Evolutionary conservation across 495 filamentous ascomycete genomes (phyloP).

Genomic region (Hamigera avellanea): DNA sequence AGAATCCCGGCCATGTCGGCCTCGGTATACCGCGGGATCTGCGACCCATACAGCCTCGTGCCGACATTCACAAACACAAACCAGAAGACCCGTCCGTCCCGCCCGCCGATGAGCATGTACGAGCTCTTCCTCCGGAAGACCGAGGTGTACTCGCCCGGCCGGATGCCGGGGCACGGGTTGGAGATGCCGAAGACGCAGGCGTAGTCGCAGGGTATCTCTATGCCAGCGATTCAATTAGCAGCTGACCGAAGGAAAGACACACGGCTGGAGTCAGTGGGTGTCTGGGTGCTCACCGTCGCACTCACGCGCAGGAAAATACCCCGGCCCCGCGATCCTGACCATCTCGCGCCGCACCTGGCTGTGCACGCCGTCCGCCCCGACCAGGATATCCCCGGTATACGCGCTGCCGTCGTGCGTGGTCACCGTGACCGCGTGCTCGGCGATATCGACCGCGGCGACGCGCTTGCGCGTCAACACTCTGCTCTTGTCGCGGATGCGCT

Average conservation of each 20-base stretch:
- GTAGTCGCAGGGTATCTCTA: conserved; percentile 14
- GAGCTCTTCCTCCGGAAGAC: conserved; percentile 12
- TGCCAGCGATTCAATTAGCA: neutral
- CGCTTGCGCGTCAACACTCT: conserved; percentile 22
- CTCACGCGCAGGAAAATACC: neutral
- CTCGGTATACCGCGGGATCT: conserved; percentile 26
- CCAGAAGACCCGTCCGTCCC: conserved; percentile 13
- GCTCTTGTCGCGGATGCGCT: conserved; percentile 20
- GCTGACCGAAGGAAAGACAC: neutral
- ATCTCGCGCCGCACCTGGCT: conserved; percentile 32
- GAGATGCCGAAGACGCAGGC: conserved; percentile 17
- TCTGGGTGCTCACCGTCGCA: conserved; percentile 5
- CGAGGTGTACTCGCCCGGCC: conserved; percentile 4
- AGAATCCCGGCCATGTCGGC: conserved; percentile 11
- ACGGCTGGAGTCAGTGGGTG: no score
- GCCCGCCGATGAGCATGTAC: conserved; percentile 12
- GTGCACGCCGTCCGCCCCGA: conserved; percentile 43
- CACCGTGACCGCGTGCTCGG: conserved; percentile 13
- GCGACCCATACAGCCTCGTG: conserved; percentile 12
- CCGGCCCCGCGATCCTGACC: conserved; percentile 10
- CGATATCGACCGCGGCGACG: conserved; percentile 16
- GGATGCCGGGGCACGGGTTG: conserved; percentile 4
- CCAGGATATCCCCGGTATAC: conserved; percentile 30
- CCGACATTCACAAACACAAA: conserved; percentile 13
- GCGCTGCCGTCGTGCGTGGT: conserved; percentile 20